Conservation (phyloP, 2,329 filamentous ascomycete genomes). For the Polytolypa hystricis region DNA sequence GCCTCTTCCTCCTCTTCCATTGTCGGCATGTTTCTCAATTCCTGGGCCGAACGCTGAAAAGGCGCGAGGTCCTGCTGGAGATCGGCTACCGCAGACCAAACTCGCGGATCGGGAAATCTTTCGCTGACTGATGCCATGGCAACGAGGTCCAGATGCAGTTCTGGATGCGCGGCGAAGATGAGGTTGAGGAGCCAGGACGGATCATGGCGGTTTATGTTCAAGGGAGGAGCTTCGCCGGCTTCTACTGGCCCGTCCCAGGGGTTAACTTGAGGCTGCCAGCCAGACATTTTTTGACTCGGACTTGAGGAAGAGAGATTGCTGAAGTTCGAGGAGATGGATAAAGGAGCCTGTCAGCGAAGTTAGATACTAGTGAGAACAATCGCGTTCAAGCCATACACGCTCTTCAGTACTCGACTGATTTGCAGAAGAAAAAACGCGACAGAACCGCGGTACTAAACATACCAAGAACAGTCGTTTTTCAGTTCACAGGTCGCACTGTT, state of each 20-base stretch:
- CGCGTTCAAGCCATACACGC: background rate
- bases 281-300: background rate
- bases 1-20: background rate
- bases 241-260: background rate
- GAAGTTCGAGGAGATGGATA: background rate
- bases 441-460: no score
- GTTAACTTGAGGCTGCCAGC: background rate
- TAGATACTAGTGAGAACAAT: background rate
- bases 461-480: no score
- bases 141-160: slow-evolving; percentile 4
- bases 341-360: background rate
- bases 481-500: no score
- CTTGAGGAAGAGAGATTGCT: background rate
- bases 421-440: no score
- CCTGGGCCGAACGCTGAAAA: background rate
- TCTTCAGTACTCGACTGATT: no score
- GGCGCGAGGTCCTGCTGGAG: slow-evolving; percentile 1
- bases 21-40: slow-evolving; percentile 1
- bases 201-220: slow-evolving; percentile 5
- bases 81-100: slow-evolving; percentile 3
- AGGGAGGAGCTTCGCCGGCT: background rate
- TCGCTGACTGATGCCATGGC: slow-evolving; percentile 6
- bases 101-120: slow-evolving; percentile 3
- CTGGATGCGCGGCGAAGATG: slow-evolving; percentile 3
- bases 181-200: slow-evolving; percentile 5